Conservation (phyloP, 208 protist species). For the Lotmaria passim region DNA sequence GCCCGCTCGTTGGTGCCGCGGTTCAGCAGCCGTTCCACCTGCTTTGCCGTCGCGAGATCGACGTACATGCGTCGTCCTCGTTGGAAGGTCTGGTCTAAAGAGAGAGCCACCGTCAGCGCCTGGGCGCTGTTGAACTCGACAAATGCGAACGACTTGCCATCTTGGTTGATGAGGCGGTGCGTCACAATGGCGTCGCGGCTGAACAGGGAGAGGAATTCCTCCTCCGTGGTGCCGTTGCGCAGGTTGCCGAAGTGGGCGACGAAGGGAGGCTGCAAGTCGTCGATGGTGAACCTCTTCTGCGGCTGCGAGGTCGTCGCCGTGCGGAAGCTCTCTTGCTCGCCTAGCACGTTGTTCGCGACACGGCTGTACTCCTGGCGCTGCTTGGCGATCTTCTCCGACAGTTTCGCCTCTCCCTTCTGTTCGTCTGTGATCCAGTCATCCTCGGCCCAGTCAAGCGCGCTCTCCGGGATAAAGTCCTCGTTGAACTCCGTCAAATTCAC, state of each 20-base stretch:
- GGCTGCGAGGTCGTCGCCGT: conserved; percentile 34
- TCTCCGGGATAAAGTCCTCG: conserved; percentile 78
- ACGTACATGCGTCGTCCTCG: conserved; percentile 80
- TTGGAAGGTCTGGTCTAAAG: conserved; percentile 63
- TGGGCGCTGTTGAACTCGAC: conserved; percentile 80
- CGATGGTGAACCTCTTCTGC: conserved; percentile 31
- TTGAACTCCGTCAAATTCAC: conserved; percentile 83
- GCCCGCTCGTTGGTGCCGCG: conserved; percentile 38
- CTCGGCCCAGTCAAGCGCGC: conserved; percentile 79
- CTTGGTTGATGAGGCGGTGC: conserved; percentile 75
- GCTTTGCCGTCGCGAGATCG: conserved; percentile 79
- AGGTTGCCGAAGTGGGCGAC: conserved; percentile 88
- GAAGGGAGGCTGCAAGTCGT: conserved; percentile 73
- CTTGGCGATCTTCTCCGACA: conserved; percentile 66
- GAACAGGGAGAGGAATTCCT: conserved; percentile 76
- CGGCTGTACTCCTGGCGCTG: conserved; percentile 67
- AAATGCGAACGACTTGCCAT: conserved; percentile 85
- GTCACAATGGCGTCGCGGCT: conserved; percentile 58
- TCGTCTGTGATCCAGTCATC: conserved; percentile 66
- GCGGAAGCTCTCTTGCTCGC: conserved; percentile 70
- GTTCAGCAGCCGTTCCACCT: conserved; percentile 77
- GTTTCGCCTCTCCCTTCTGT: conserved; percentile 54
- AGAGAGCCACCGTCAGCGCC: conserved; percentile 70
- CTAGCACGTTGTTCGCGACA: conserved; percentile 61
- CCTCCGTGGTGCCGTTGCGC: conserved; percentile 79